Base-by-base conservation (phyloP, 176 grass and related monocot species). In the Cenchrus americanus region DNA sequence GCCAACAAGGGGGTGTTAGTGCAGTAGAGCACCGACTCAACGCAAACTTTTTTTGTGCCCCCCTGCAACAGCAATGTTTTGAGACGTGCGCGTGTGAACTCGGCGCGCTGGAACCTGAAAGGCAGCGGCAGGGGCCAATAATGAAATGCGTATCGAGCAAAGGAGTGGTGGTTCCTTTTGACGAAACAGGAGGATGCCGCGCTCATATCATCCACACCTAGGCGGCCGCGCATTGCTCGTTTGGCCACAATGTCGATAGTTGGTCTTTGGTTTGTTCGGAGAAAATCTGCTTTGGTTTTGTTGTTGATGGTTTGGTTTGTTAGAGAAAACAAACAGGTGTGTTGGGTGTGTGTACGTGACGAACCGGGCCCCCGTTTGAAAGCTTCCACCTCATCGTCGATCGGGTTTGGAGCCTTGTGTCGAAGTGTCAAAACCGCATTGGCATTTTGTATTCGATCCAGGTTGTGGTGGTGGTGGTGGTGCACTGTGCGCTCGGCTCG, bases 41-140 rank as follows among this genome's bases (percentile, higher is more conserved):
- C 43, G 1, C 41, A 26, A 13, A 57, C 23, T 58, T 30, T 23
- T 52, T 23, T 46, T 19, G n/a, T n/a, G n/a, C n/a, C n/a, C 34
- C 55, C 7, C 65, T 15, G 14, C 12, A 52, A 63, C n/a, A n/a
- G n/a, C n/a, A n/a, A 5, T 44, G 42, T 41, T 71, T 23, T 81
- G 24, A 52, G 62, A 80, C 87, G 64, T 89, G 83, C 40, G 6
- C 1, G 83, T 86, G 83, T 89, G 83, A 89, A 82, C 78, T 7
- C 5, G 5, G 40, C 6, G 41, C 40, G 64, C 59, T 30, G 75
- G 52, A 41, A 59, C 34, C 47, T 71, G 7, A 46, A 18, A 47
- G 32, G 32, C 32, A 34, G 58, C 58, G 46, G 51, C 32, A 34
- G 32, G 32, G 32, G n/a, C n/a, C 86, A 61, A 40, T 61, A 69